Conservation (phyloP, 140 eudicot species). For the Bidens hawaiensis region DNA sequence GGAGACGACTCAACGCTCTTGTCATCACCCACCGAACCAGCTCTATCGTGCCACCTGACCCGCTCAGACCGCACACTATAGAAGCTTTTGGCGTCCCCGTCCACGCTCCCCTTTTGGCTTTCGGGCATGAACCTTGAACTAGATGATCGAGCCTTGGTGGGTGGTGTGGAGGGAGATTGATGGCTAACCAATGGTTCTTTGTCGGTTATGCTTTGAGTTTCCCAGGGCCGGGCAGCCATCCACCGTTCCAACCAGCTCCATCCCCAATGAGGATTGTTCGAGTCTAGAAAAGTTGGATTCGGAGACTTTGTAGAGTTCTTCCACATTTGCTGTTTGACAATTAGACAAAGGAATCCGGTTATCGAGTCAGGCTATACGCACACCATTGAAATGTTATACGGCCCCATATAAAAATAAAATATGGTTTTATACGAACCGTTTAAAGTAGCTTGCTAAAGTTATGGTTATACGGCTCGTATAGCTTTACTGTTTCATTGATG, state of each 20-base stretch:
- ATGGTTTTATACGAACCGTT: too few relatives aligned
- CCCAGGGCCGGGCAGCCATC: conserved; percentile 88
- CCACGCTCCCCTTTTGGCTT: conserved; percentile 50
- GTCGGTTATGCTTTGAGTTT: conserved; percentile 28
- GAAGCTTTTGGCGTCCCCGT: conserved; percentile 51
- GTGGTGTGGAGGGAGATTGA: conserved; percentile 47
- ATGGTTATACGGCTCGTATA: too few relatives aligned
- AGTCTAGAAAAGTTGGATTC: conserved; percentile 61
- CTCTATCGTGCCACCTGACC: conserved; percentile 40
- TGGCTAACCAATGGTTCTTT: conserved; percentile 32
- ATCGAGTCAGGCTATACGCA: too few relatives aligned
- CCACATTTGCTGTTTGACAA: conserved; percentile 45
- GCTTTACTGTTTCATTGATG: too few relatives aligned
- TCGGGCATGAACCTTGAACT: conserved; percentile 31
- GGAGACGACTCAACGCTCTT: conserved; percentile 64
- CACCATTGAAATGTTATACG: too few relatives aligned
- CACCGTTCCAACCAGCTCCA: conserved; percentile 92
- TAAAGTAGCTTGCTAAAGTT: too few relatives aligned
- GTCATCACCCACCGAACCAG: conserved; percentile 57
- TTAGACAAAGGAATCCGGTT: neutral
- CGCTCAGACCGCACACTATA: conserved; percentile 51
- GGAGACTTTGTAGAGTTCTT: conserved; percentile 41
- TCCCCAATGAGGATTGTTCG: conserved; percentile 80
- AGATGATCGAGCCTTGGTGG: conserved; percentile 21
- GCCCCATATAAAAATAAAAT: too few relatives aligned